Percentiles rank a stretch among this genome's conserved stretches.
Evolutionary conservation across 2,329 filamentous ascomycete genomes (phyloP).

Genomic region (Corinectria fuckeliana): DNA sequence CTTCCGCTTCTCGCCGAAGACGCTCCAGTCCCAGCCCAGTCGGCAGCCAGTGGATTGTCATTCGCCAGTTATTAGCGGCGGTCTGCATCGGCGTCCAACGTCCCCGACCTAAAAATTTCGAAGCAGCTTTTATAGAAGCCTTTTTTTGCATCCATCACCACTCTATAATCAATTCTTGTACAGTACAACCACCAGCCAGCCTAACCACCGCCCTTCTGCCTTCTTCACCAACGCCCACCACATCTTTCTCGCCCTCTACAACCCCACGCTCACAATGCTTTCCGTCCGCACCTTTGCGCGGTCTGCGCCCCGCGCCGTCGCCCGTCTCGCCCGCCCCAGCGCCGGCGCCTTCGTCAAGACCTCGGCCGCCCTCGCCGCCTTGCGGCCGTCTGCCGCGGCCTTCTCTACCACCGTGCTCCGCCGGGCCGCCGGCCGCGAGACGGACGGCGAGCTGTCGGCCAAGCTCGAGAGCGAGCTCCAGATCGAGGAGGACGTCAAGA

Average conservation of each 20-base stretch:
- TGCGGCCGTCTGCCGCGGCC: slow-evolving; percentile 47
- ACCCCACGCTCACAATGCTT: slow-evolving; percentile 63
- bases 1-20: slow-evolving; percentile 7
- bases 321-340: slow-evolving; percentile 60
- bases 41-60: slow-evolving; percentile 15
- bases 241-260: not conserved
- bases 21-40: not conserved
- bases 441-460: slow-evolving; percentile 79
- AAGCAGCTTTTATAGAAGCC: slow-evolving; percentile 30
- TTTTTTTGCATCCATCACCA: slow-evolving; percentile 13
- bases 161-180: not conserved
- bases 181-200: slow-evolving; percentile 22
- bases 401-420: slow-evolving; percentile 56
- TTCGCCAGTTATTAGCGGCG: slow-evolving; percentile 15
- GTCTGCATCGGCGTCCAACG: not conserved
- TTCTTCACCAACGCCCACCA: slow-evolving; percentile 14
- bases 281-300: slow-evolving; percentile 71
- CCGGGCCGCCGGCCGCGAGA: slow-evolving; percentile 53
- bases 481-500: slow-evolving; percentile 83
- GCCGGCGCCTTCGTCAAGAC: slow-evolving; percentile 57
- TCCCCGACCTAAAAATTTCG: slow-evolving; percentile 33
- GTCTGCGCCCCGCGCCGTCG: slow-evolving; percentile 68
- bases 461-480: slow-evolving; percentile 87
- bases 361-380: slow-evolving; percentile 42
- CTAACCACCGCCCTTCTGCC: slow-evolving; percentile 10